Base-by-base conservation (phyloP, 768 basidiomycete genomes). In the Leccinum disarticulatum region DNA sequence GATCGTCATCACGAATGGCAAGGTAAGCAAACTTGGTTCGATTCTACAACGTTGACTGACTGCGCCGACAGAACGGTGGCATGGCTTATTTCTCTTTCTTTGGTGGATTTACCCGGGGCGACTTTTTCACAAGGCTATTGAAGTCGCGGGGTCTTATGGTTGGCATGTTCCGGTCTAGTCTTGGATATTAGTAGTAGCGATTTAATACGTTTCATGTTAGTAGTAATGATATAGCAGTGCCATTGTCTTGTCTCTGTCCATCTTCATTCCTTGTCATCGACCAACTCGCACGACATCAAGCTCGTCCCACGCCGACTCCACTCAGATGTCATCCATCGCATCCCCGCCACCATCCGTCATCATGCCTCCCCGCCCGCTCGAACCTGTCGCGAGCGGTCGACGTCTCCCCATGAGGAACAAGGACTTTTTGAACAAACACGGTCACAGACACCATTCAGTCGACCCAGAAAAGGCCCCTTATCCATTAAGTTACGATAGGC, bases 381-480 rank as follows among this genome's bases (percentile, higher is more conserved):
- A 72, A 13, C 53, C 70, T 22, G 58, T 62, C 28, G 52, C 69
- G 15, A 61, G 69, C 17, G 66, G 74, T 27, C 72, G 76, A 61
- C 77, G 80, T 57, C 60, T 64, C 22, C 60, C 65, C 11, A 67
- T 64, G n/a, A 63, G 70, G 46, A 68, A 71, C 59, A 87, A 82
- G 70, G 86, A 88, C 52, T 88, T 88, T 68, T 67, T 80, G 47
- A 69, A 74, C 64, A 88, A 86, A 66, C 70, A 86, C 66, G 88
- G 88, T 50, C 82, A 81, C 51, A 79, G 78, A 56, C 85, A 87
- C 60, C 90, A 91, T 69, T 78, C 82, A 17, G 86, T 85, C 67
- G 86, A 86, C 61, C 80, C 79, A 41, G 87, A 89, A 70, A 90
- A 91, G 75, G 90, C 87, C 2, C 90, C 89, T 2, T 92, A 92